These are phyloP conservation scores for Emydomyces testavorans DNA, from an alignment of 2,329 filamentous ascomycete species.

Conservation along the genomic window DNA sequence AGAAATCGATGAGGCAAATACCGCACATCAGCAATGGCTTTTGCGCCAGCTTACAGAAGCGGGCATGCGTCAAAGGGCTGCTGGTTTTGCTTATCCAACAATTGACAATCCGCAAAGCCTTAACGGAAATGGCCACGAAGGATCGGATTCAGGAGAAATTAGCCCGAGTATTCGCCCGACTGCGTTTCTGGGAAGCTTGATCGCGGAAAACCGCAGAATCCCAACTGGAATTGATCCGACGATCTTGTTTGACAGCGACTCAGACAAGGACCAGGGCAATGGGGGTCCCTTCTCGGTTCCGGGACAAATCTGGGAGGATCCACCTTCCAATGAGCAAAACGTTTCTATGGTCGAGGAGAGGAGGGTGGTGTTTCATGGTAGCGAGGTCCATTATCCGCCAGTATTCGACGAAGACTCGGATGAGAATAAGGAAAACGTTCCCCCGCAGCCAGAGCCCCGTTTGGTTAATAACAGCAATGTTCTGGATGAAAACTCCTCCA, in stretches of 20 bases:
- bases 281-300: background rate
- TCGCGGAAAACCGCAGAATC: background rate
- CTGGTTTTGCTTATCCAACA: background rate
- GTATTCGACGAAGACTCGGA: background rate
- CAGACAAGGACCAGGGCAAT: background rate
- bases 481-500: background rate
- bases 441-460: slow-evolving; percentile 1
- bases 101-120: background rate
- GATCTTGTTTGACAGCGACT: slow-evolving; percentile 1
- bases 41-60: background rate
- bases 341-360: background rate
- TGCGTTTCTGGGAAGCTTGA: background rate
- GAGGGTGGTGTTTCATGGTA: background rate
- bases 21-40: no score
- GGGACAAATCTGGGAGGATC: slow-evolving; percentile 12
- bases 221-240: slow-evolving; percentile 1
- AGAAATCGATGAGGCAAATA: no score
- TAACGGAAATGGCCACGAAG: background rate
- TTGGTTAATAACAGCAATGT: background rate
- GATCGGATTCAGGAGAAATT: background rate
- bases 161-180: background rate
- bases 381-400: background rate
- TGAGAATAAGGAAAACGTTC: slow-evolving; percentile 13
- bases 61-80: background rate
- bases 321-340: background rate